Conservation (phyloP, 306 rosid species). For the Ceratonia siliqua region DNA sequence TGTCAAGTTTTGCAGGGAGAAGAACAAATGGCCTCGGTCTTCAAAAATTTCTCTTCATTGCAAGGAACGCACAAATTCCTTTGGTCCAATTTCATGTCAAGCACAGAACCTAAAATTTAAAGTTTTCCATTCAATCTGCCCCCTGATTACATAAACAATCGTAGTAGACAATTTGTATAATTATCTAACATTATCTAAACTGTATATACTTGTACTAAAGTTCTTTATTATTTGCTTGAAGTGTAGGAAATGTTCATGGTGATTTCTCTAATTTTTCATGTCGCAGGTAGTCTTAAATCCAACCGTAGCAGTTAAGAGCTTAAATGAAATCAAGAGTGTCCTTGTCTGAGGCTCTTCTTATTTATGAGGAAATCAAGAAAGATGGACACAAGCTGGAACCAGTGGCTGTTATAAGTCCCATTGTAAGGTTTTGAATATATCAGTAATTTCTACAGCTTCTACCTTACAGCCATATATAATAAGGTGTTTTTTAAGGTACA, state of each 20-base stretch:
- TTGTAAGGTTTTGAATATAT: slow-evolving; percentile 54
- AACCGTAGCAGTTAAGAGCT: slow-evolving; percentile 44
- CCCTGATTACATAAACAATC: no score
- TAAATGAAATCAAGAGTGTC: slow-evolving; percentile 67
- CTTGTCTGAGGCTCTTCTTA: slow-evolving; percentile 69
- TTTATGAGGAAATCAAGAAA: slow-evolving; percentile 65
- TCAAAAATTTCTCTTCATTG: no score
- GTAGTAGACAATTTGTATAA: no score
- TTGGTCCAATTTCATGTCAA: no score
- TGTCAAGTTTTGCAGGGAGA: no score
- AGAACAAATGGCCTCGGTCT: no score
- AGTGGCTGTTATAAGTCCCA: slow-evolving; percentile 64
- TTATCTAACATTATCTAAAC: no score
- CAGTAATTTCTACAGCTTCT: slow-evolving; percentile 9
- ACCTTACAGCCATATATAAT: no score
- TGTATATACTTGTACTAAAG: background rate
- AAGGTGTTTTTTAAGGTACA: no score
- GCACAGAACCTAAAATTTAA: no score
- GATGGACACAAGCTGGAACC: slow-evolving; percentile 64
- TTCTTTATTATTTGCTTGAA: background rate
- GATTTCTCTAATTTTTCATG: background rate
- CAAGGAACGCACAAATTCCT: no score
- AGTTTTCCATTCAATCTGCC: no score
- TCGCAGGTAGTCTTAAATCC: slow-evolving; percentile 60
- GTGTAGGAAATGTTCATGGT: background rate